Conservation (phyloP, 768 basidiomycete species). For the Clavulina sp. region DNA sequence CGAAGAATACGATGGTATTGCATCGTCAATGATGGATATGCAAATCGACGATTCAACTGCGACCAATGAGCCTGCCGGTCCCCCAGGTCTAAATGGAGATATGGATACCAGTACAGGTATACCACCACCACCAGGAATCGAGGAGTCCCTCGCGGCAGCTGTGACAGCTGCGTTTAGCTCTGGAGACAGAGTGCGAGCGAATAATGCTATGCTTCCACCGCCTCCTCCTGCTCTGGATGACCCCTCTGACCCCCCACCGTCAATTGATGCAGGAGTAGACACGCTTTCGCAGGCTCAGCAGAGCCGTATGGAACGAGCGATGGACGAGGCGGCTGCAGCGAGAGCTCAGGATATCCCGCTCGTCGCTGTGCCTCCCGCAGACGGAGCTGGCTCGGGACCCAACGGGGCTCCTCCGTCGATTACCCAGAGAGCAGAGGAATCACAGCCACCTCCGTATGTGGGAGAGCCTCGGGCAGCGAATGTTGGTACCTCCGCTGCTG, state of each 20-base stretch:
- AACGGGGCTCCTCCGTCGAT: too few relatives aligned
- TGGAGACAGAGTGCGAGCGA: neutral
- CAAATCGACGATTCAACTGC: conserved; percentile 33
- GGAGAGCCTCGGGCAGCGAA: too few relatives aligned
- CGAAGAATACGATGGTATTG: conserved; percentile 70
- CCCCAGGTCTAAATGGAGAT: conserved; percentile 54
- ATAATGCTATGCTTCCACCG: conserved; percentile 37
- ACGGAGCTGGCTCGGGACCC: too few relatives aligned
- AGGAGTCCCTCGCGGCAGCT: conserved; percentile 21
- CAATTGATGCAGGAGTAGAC: conserved; percentile 41
- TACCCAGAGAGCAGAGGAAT: too few relatives aligned
- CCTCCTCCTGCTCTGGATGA: conserved; percentile 75
- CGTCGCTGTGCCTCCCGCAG: too few relatives aligned
- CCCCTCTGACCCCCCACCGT: conserved; percentile 75
- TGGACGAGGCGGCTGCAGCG: neutral
- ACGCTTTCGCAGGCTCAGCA: neutral
- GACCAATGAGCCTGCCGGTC: conserved; percentile 61
- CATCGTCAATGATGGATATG: conserved; percentile 31
- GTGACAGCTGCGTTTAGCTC: neutral
- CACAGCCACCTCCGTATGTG: too few relatives aligned
- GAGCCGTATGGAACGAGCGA: neutral
- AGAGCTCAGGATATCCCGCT: neutral
- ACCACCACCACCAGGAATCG: conserved; percentile 35
- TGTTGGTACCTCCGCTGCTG: too few relatives aligned
- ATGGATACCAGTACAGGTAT: conserved; percentile 42